phyloP scores from a whole-genome alignment of 129 eudicot genomes.

The Lonicera japonica region DNA sequence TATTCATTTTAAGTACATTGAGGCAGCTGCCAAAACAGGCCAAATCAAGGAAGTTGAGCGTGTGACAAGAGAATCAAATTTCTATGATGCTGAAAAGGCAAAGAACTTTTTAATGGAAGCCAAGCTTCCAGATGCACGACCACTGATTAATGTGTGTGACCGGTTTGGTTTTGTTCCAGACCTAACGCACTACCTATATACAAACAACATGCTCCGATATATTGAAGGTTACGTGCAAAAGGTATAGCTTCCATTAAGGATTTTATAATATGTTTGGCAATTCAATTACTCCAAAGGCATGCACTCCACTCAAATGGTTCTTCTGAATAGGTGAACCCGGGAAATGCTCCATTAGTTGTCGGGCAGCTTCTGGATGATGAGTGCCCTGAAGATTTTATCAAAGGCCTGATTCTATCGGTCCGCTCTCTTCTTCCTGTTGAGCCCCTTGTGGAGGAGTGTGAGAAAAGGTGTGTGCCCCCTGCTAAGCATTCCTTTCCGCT shows the following conservation, averaged over 20 bases:
- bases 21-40: conserved; percentile 96
- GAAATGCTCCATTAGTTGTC: conserved; percentile 98
- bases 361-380: conserved; percentile 98
- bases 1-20: conserved; percentile 92
- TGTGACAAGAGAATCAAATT: conserved; percentile 92
- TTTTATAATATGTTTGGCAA: neutral
- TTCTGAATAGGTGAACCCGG: conserved; percentile 74
- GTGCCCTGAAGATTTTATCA: conserved; percentile 99
- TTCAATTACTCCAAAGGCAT: neutral
- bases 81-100: conserved; percentile 91
- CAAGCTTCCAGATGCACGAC: conserved; percentile 99
- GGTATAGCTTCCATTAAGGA: conserved; percentile 31
- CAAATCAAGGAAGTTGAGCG: conserved; percentile 98
- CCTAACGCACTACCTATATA: conserved; percentile 86
- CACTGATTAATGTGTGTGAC: conserved; percentile 92
- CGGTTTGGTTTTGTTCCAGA: conserved; percentile 96
- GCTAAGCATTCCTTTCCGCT: neutral
- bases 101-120: conserved; percentile 96
- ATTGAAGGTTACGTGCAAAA: conserved; percentile 99
- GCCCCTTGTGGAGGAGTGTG: conserved; percentile 98
- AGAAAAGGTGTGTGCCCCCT: conserved; percentile 60
- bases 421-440: conserved; percentile 99
- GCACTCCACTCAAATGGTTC: conserved; percentile 2
- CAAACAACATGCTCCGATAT: conserved; percentile 94
- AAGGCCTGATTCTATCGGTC: conserved; percentile 92